Evolutionary conservation across 768 basidiomycete species (phyloP), one percentile per base, ranked within the genome.

Genomic region (Scleroderma citrinum): DNA sequence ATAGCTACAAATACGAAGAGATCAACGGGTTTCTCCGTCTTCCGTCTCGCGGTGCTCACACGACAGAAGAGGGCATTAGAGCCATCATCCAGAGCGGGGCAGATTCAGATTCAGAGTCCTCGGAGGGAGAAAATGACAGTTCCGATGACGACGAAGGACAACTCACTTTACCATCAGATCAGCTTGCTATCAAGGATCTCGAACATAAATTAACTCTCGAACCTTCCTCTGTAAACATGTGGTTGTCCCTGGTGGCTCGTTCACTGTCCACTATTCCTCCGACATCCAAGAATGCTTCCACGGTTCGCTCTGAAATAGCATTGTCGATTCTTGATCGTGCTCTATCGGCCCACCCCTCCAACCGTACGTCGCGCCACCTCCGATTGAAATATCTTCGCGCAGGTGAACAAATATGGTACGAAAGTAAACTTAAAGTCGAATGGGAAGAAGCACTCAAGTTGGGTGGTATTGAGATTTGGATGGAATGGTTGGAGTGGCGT

Each of bases 401-500:
- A 2, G 87, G 87, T 16, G 85, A 87, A 65, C 80, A 86, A 51
- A 58, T 85, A 16, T 90, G 87, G 87, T 62, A 75, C 20, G 72
- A 71, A 48, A 70, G 69, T 37, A 79, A 80, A 63, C 57, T 84
- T 16, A 47, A 59, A 20, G 69, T 70, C 3, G 85, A 89, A 56
- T 92, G 90, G 90, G 82, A 87, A 47, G 71, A 74, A 17, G 80
- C 83, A 2, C 62, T 89, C 53, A 57, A 64, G 44, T 56, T 76
- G 4, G 74, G 77, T 24, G 77, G 74, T 31, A 63, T 74, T 23
- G 77, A 81, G 32, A 71, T 91, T 21, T 85, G 82, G 78, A 76
- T 90, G 69, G 83, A 83, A 55, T 92, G 88, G 87, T 59, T 91
- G 3, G 84, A 86, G 54, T 90, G 86, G 86, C 74, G 76, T 49